Evolutionary conservation across 192 early-diverging fungal genomes (phyloP), one percentile per base, ranked within the genome.

Genomic region (Gamsiella multidivaricata): DNA sequence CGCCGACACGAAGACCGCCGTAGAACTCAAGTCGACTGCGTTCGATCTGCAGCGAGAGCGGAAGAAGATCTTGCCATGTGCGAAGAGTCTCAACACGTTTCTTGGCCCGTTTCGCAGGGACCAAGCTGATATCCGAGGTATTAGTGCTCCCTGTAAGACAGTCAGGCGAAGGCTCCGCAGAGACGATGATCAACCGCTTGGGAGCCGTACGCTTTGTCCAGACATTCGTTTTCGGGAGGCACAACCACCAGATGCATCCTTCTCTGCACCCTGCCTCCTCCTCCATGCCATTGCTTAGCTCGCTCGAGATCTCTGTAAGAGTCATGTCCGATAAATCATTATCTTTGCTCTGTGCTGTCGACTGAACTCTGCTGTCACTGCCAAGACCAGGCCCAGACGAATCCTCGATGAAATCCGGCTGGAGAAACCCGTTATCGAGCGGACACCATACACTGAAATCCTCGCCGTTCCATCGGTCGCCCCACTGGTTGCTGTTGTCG

Each of bases 391-490:
- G 5, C 10, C 12, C 45, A 46, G 12, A 18, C 12, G 5, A 18
- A 46, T 18, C n/a, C 15, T 46, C 45, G n/a, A 18, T 5, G 36
- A 63, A 56, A 0, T 63, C 65, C 5, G 65, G 61, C 1, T 49
- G 29, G 11, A 64, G 2, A 32, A 78, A 69, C 10, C 3, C 54
- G 28, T 58, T 51, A 22, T 68, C 37, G 29, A 37, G 64, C 0
- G 57, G 46, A 23, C 61, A 64, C 80, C 80, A 87, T 8, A 88
- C 55, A 68, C 82, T 84, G 6, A 88, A 75, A 41, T 88, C 86
- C 53, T 88, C 86, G 3, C 86, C 86, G 47, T 84, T 83, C 86
- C 86, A 88, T 14, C 67, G 69, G 67, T 88, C 86, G 5, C 86
- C 86, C 83, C 84, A 84, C 22, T 66, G 49, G 32, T 67, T 18